phyloP scores from a whole-genome alignment of 2,329 filamentous ascomycete species.

The Calcarisporium arbuscula region DNA sequence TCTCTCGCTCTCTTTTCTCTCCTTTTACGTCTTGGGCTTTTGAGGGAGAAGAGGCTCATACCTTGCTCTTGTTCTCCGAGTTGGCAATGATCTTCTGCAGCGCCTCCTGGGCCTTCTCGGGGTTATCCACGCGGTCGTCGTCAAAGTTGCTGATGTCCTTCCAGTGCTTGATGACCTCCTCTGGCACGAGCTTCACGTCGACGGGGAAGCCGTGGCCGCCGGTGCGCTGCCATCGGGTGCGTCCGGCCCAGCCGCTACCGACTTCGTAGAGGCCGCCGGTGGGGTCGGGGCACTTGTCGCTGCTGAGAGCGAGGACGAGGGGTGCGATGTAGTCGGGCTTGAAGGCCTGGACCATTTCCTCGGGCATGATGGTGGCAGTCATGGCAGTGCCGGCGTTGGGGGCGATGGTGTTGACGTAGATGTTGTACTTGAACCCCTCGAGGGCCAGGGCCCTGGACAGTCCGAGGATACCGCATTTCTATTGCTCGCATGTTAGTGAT shows the following conservation, averaged over 20 bases:
- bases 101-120: conserved; percentile 69
- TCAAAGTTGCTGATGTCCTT: conserved; percentile 80
- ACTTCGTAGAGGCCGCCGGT: conserved; percentile 92
- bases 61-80: conserved; percentile 68
- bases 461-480: conserved; percentile 90
- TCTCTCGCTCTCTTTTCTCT: conserved; percentile 3
- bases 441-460: conserved; percentile 89
- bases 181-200: conserved; percentile 75
- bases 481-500: conserved; percentile 12
- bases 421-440: conserved; percentile 96
- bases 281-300: conserved; percentile 77
- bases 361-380: conserved; percentile 89
- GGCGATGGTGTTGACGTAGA: conserved; percentile 95
- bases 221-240: conserved; percentile 90
- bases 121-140: conserved; percentile 80
- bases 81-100: conserved; percentile 74
- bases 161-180: conserved; percentile 73
- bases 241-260: conserved; percentile 86
- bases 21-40: conserved; percentile 11
- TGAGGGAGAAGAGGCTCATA: conserved; percentile 38
- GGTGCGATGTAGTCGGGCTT: conserved; percentile 98
- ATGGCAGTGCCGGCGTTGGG: conserved; percentile 95
- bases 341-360: conserved; percentile 97
- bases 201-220: conserved; percentile 89
- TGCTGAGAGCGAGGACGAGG: conserved; percentile 75